Evolutionary conservation across 345 rosid genomes (phyloP), one percentile per base, ranked within the genome.

Genomic region (Brassica juncea): DNA sequence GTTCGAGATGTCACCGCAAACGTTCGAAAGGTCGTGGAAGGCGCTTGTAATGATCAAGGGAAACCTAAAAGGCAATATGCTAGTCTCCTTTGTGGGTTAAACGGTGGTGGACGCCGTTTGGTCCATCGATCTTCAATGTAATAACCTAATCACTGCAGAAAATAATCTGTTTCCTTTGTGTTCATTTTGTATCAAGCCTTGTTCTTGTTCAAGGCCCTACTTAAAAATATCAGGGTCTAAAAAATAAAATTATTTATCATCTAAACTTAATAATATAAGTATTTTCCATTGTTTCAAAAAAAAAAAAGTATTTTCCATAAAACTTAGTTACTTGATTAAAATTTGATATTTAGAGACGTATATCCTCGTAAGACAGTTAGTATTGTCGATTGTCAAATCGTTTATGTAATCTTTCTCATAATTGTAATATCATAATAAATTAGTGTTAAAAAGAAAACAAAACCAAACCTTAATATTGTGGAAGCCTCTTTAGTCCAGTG

Each of bases 101-200:
- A 81, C 74, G 60, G 82, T 34, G 74, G 78, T 66, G 86, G 90
- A 52, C 82, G 89, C 12, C 79, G 86, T 57, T 35, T 82, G 28
- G 84, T 87, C 21, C 92, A 82, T 80, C 88, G 83, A 47, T 89
- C 97, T 0, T 79, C 96, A 1, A 86, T 87, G 91, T 94, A 92
- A 80, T 52, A 54, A 54, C 4, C 12, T 10, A 74, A 77, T 28
- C 31, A 28, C 31, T 28, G 34, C 75, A 60, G 37, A 69, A 27
- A 62, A 47, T 4, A n/a, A 60, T 68, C 49, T 68, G 30, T 35
- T 61, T 63, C 8, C 32, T 31, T 31, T 12, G 3, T 6, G 19
- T 61, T 68, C 44, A 3, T 59, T 69, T 28, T 44, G 55, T 14
- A 58, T 58, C 9, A 35, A 9, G 8, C 42, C 63, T 58, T 19